phyloP scores from a whole-genome alignment of 208 protist genomes.

The Leishmania arabica region DNA sequence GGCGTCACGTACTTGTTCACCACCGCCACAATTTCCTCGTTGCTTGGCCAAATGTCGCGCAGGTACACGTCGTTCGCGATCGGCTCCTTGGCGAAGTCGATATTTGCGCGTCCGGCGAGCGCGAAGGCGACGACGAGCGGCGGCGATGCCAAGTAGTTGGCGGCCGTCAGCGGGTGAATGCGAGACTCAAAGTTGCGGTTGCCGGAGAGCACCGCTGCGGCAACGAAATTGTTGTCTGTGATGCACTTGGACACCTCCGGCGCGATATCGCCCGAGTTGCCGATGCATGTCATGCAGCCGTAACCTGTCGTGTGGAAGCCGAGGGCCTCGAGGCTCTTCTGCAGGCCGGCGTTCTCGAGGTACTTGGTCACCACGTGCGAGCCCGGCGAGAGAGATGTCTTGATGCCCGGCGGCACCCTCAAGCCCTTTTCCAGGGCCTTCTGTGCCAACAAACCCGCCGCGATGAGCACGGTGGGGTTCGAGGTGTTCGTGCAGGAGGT shows the following conservation, averaged over 20 bases:
- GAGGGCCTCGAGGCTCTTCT: conserved; percentile 83
- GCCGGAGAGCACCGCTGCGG: conserved; percentile 93
- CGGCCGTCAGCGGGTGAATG: conserved; percentile 93
- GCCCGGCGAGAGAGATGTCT: conserved; percentile 96
- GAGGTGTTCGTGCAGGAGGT: conserved; percentile 97
- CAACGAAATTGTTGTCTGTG: conserved; percentile 93
- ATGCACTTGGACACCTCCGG: conserved; percentile 92
- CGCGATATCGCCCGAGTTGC: conserved; percentile 94
- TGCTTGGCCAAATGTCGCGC: conserved; percentile 96
- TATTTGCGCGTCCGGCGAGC: conserved; percentile 93
- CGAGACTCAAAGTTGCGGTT: conserved; percentile 98
- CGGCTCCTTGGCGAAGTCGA: conserved; percentile 93
- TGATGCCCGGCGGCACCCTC: conserved; percentile 90
- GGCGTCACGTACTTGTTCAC: conserved; percentile 88
- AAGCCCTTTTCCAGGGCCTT: conserved; percentile 94
- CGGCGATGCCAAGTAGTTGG: conserved; percentile 96
- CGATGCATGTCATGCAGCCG: conserved; percentile 98
- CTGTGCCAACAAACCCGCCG: conserved; percentile 93
- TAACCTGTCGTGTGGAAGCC: conserved; percentile 94
- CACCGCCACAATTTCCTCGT: conserved; percentile 77
- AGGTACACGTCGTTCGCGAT: conserved; percentile 95
- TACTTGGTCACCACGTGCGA: conserved; percentile 96
- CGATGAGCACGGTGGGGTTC: conserved; percentile 96
- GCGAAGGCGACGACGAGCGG: conserved; percentile 96
- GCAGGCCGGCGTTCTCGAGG: conserved; percentile 86